These are phyloP conservation scores for Mortierella sp. DNA, from an alignment of 371 early-diverging fungal species.

Conservation along the genomic window DNA sequence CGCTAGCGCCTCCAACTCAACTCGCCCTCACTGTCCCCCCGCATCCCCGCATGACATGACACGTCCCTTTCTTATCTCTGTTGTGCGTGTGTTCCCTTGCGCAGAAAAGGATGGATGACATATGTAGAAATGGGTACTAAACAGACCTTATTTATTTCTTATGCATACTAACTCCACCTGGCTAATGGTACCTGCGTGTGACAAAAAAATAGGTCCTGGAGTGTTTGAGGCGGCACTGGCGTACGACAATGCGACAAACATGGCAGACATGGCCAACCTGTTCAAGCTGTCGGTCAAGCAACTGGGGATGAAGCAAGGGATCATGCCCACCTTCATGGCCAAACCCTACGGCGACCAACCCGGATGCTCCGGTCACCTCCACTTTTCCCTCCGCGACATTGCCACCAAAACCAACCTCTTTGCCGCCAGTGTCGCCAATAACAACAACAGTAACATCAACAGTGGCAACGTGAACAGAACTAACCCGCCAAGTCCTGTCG, in stretches of 20 bases:
- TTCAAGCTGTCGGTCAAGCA: slow-evolving; percentile 87
- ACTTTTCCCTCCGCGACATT: slow-evolving; percentile 75
- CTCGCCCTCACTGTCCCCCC: background rate
- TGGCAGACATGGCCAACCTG: slow-evolving; percentile 82
- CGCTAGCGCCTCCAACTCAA: background rate
- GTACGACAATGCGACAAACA: slow-evolving; percentile 74
- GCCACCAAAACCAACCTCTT: slow-evolving; percentile 69
- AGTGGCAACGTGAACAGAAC: slow-evolving; percentile 15
- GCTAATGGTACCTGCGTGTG: background rate
- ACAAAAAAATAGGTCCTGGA: slow-evolving; percentile 74
- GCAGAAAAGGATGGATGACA: background rate
- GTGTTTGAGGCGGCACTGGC: slow-evolving; percentile 87
- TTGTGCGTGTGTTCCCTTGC: background rate
- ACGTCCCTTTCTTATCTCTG: background rate
- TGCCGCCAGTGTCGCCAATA: slow-evolving; percentile 46
- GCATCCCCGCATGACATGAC: background rate
- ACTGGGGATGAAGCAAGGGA: slow-evolving; percentile 75
- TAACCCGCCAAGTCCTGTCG: slow-evolving; percentile 21
- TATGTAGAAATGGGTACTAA: background rate
- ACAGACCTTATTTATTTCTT: background rate
- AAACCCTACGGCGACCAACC: slow-evolving; percentile 83
- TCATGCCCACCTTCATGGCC: slow-evolving; percentile 90
- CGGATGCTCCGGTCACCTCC: slow-evolving; percentile 89
- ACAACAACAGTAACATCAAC: slow-evolving; percentile 4
- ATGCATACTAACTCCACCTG: no score